Evolutionary conservation across 345 rosid species (phyloP).

Genomic region (Populus nigra): DNA sequence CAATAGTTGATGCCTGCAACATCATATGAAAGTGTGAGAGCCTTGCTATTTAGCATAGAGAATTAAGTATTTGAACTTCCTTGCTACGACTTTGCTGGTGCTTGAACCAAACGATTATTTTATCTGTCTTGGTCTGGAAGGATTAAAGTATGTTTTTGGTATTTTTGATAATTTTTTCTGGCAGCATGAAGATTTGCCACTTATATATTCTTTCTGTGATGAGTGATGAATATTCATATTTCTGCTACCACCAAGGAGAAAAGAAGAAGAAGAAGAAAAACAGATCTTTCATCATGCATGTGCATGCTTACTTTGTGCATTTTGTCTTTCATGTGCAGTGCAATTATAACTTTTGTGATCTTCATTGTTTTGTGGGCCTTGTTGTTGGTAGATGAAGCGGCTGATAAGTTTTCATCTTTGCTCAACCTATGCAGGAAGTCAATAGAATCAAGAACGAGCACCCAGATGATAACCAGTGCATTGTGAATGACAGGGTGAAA

Average conservation of each 20-base stretch:
- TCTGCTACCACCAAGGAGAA: neutral
- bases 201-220: neutral
- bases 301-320: neutral
- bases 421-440: constrained; percentile 66
- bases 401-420: neutral
- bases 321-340: neutral
- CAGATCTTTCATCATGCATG: too few relatives aligned
- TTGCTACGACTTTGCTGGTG: neutral
- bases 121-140: neutral
- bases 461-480: constrained; percentile 86
- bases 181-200: neutral
- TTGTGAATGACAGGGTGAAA: constrained; percentile 86
- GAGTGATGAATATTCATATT: neutral
- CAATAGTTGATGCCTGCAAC: neutral
- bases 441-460: constrained; percentile 89
- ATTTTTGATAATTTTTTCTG: neutral
- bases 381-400: neutral
- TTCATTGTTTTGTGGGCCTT: neutral
- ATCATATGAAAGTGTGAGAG: neutral
- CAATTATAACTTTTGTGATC: neutral
- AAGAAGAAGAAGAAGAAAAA: neutral
- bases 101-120: neutral
- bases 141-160: neutral
- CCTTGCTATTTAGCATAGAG: neutral
- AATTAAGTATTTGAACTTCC: neutral